These are phyloP conservation scores for Aspergillus sp. DNA, from an alignment of 2,329 filamentous ascomycete genomes.

Conservation along the genomic window DNA sequence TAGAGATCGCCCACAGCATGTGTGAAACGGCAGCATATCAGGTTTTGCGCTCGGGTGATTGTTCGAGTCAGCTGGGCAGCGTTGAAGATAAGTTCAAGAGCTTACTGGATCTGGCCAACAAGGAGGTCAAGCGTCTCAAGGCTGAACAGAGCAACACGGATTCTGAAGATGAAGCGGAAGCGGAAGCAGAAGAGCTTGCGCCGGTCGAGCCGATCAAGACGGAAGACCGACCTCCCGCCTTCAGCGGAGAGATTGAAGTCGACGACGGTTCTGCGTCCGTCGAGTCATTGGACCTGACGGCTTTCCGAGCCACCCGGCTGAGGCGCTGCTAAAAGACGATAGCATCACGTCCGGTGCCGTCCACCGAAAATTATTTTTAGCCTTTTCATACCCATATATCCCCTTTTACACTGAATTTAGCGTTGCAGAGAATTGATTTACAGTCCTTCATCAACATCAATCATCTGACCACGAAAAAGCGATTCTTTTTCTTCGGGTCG, in stretches of 20 bases:
- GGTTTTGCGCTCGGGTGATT: constrained; percentile 84
- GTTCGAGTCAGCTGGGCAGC: constrained; percentile 70
- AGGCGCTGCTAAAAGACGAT: constrained; percentile 2
- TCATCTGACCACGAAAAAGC: not conserved
- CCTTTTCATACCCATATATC: not conserved
- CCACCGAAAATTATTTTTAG: not conserved
- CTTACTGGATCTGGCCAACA: constrained; percentile 61
- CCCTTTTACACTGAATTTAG: constrained; percentile 9
- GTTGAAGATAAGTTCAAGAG: constrained; percentile 66
- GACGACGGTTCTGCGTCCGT: constrained; percentile 17
- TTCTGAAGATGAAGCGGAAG: constrained; percentile 17
- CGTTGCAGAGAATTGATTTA: not conserved
- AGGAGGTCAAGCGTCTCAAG: constrained; percentile 58
- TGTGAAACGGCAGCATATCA: constrained; percentile 88
- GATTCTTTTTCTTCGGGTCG: not conserved
- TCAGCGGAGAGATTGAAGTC: constrained; percentile 16
- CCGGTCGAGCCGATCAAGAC: constrained; percentile 3
- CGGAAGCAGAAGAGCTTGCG: constrained; percentile 15
- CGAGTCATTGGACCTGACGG: constrained; percentile 19
- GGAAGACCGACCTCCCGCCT: not conserved
- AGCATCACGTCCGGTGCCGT: not conserved
- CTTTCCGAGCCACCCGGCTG: constrained; percentile 19
- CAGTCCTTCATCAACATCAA: not conserved
- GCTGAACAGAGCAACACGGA: constrained; percentile 45
- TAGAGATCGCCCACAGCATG: constrained; percentile 77